A percentile compares a stretch with the other conserved stretches of the same genome.
Evolutionary conservation across 2,329 filamentous ascomycete species (phyloP).

Genomic region (Aspergillus bombycis): DNA sequence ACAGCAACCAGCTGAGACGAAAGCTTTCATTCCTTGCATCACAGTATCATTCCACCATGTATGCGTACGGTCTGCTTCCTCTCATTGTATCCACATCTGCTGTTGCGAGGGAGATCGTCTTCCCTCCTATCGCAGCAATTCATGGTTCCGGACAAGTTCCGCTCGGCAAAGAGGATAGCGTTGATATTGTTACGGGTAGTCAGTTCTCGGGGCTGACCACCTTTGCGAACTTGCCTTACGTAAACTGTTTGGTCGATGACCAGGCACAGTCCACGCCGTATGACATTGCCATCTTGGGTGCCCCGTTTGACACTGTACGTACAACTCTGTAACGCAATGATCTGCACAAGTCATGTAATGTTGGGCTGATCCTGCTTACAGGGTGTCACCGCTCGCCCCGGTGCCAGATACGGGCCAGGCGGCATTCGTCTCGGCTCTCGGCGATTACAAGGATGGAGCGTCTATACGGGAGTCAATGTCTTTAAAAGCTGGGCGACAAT

Average conservation of each 20-base stretch:
- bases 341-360: background rate
- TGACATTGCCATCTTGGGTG: constrained; percentile 52
- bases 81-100: constrained; percentile 2
- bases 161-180: constrained; percentile 32
- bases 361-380: background rate
- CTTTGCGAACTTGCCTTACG: constrained; percentile 38
- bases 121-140: constrained; percentile 30
- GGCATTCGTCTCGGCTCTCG: constrained; percentile 56
- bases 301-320: constrained; percentile 54
- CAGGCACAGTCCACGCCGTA: constrained; percentile 25
- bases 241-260: constrained; percentile 32
- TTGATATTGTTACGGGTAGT: constrained; percentile 48
- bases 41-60: background rate
- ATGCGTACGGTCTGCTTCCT: background rate
- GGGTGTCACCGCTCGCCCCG: constrained; percentile 54
- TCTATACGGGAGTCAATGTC: constrained; percentile 54
- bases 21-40: background rate
- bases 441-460: constrained; percentile 51
- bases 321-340: background rate
- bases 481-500: constrained; percentile 55
- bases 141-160: constrained; percentile 20
- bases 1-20: background rate
- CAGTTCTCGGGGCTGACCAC: constrained; percentile 43
- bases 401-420: constrained; percentile 56
- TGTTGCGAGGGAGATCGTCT: constrained; percentile 29